phyloP scores from a whole-genome alignment of 768 basidiomycete genomes.

The Leccinum subtestaceum region DNA sequence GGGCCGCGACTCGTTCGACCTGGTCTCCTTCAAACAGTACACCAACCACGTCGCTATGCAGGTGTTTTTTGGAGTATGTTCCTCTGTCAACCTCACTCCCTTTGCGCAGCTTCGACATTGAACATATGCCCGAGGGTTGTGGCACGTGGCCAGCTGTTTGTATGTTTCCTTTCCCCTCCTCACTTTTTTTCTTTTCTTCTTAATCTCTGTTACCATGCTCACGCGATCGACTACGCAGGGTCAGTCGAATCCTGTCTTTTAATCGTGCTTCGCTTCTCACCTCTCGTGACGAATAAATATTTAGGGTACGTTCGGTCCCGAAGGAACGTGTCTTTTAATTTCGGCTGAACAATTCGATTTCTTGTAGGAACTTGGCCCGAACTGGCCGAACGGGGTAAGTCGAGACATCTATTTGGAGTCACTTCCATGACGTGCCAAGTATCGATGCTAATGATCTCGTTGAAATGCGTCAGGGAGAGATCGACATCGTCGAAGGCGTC shows the following conservation, averaged over 20 bases:
- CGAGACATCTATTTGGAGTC: neutral
- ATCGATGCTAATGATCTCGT: neutral
- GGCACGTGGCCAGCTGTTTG: constrained; percentile 40
- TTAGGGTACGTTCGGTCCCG: constrained; percentile 19
- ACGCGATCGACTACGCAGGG: constrained; percentile 7
- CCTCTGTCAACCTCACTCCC: neutral
- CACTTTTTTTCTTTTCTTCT: neutral
- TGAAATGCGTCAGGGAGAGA: constrained; percentile 24
- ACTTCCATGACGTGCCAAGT: neutral
- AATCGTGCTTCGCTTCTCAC: neutral
- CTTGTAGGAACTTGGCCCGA: constrained; percentile 24
- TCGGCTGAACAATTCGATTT: neutral
- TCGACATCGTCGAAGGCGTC: constrained; percentile 37
- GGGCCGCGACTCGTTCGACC: constrained; percentile 38
- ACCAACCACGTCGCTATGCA: constrained; percentile 35
- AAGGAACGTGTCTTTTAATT: neutral
- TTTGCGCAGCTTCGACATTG: constrained; percentile 33
- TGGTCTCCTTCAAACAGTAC: constrained; percentile 31
- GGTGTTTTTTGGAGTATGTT: neutral
- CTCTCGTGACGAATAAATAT: neutral
- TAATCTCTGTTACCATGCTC: neutral
- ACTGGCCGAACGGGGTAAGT: constrained; percentile 28
- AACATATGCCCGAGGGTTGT: constrained; percentile 39
- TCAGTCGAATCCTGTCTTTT: constrained; percentile 7
- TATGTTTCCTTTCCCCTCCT: constrained; percentile 10